These are phyloP conservation scores for Cucumis hystrix DNA, from an alignment of 306 rosid species.

Conservation along the genomic window DNA sequence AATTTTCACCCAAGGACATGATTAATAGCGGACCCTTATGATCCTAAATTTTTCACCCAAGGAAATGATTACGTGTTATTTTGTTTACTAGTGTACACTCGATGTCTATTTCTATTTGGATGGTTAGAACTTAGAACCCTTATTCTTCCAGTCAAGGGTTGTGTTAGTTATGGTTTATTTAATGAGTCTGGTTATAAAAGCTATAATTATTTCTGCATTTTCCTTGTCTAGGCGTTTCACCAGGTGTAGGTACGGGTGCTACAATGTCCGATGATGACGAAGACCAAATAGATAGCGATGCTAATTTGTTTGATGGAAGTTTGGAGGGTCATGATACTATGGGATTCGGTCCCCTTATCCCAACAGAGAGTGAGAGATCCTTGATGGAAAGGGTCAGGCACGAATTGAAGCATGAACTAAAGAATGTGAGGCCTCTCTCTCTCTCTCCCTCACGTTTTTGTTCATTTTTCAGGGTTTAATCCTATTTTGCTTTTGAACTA, in stretches of 20 bases:
- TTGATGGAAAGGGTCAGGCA: conserved; percentile 92
- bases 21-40: neutral
- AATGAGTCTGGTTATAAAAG: neutral
- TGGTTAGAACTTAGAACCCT: neutral
- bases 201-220: conserved; percentile 31
- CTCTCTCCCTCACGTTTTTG: conserved; percentile 9
- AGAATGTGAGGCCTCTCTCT: conserved; percentile 60
- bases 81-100: neutral
- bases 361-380: conserved; percentile 82
- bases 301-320: conserved; percentile 51
- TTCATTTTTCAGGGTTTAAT: neutral
- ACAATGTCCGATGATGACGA: conserved; percentile 90
- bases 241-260: conserved; percentile 80
- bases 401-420: conserved; percentile 85
- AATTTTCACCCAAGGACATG: neutral
- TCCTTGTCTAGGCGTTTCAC: conserved; percentile 90
- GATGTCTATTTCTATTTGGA: neutral
- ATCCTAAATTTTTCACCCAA: neutral
- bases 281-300: conserved; percentile 64
- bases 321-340: conserved; percentile 57
- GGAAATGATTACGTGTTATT: neutral
- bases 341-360: conserved; percentile 85
- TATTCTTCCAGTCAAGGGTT: neutral
- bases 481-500: neutral
- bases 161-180: neutral